These are phyloP conservation scores for Besnoitia besnoiti DNA, from an alignment of 169 alveolate genomes.

Conservation along the genomic window DNA sequence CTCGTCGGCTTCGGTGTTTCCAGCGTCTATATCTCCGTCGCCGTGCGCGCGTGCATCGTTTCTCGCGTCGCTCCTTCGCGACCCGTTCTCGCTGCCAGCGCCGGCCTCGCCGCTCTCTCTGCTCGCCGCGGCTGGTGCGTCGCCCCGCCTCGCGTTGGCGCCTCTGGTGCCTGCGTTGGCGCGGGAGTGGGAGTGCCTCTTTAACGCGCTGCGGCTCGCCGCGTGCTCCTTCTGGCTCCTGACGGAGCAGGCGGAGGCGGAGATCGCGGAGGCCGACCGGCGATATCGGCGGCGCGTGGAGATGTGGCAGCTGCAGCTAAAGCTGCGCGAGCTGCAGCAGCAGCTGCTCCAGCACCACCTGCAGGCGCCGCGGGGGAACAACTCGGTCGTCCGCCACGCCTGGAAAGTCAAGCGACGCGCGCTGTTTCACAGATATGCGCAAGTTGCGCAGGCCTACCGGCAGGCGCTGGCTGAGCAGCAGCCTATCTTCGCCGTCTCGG, in stretches of 20 bases:
- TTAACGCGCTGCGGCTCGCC: background rate
- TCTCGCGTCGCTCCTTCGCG: background rate
- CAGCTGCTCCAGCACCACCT: background rate
- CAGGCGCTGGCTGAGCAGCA: background rate
- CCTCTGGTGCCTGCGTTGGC: background rate
- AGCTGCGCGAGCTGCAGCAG: background rate
- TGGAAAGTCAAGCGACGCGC: background rate
- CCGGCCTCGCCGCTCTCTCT: background rate
- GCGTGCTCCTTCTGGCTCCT: conserved; percentile 9
- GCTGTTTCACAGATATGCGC: background rate
- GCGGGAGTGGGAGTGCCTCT: background rate
- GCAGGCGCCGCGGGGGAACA: background rate
- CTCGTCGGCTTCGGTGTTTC: background rate
- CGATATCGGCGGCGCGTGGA: background rate
- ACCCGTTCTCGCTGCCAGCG: no score
- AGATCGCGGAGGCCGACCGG: background rate
- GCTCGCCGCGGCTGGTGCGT: background rate
- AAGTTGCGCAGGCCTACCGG: background rate
- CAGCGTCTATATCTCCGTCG: background rate
- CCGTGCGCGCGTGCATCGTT: background rate
- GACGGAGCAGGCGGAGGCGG: background rate
- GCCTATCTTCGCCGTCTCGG: background rate
- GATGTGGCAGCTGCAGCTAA: background rate
- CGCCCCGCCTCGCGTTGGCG: background rate
- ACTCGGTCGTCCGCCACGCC: background rate